Evolutionary conservation across 768 basidiomycete species (phyloP).

Genomic region (Pleurotus salmoneostramineus): DNA sequence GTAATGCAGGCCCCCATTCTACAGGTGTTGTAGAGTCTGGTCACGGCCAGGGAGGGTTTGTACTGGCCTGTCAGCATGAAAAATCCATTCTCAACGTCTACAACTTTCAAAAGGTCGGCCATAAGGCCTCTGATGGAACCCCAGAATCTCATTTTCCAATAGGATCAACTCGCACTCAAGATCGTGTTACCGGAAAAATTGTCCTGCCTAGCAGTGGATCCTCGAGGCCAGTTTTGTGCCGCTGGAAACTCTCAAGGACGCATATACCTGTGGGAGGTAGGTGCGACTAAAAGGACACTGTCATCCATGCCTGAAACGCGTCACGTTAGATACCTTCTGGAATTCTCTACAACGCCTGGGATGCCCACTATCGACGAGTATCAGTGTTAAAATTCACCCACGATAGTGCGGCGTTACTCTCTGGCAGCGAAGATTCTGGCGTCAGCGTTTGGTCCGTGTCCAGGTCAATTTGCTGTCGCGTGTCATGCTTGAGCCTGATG

Average conservation of each 20-base stretch:
- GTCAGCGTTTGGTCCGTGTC: conserved; percentile 87
- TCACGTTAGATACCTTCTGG: conserved; percentile 81
- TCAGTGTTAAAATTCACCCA: conserved; percentile 79
- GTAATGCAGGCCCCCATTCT: conserved; percentile 59
- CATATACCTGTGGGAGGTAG: conserved; percentile 94
- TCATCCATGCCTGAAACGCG: not conserved
- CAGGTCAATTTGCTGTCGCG: conserved; percentile 50
- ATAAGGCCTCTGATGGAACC: not conserved
- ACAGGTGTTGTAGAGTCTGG: conserved; percentile 66
- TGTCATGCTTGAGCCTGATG: conserved; percentile 9
- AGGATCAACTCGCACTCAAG: conserved; percentile 90
- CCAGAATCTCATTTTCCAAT: not conserved
- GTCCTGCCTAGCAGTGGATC: conserved; percentile 73
- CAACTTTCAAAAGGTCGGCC: conserved; percentile 83
- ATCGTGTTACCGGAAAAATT: conserved; percentile 90
- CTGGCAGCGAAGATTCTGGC: conserved; percentile 88
- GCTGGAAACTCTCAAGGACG: conserved; percentile 88
- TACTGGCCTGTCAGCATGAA: conserved; percentile 82
- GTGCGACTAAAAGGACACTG: conserved; percentile 20
- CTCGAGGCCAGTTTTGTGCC: conserved; percentile 71
- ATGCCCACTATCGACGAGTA: conserved; percentile 92
- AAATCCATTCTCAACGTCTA: conserved; percentile 90
- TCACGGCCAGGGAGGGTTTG: conserved; percentile 75
- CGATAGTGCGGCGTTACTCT: conserved; percentile 77
- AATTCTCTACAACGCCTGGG: conserved; percentile 87